Base-by-base conservation (phyloP, 768 basidiomycete genomes). In the Melanogaster broomeanus region DNA sequence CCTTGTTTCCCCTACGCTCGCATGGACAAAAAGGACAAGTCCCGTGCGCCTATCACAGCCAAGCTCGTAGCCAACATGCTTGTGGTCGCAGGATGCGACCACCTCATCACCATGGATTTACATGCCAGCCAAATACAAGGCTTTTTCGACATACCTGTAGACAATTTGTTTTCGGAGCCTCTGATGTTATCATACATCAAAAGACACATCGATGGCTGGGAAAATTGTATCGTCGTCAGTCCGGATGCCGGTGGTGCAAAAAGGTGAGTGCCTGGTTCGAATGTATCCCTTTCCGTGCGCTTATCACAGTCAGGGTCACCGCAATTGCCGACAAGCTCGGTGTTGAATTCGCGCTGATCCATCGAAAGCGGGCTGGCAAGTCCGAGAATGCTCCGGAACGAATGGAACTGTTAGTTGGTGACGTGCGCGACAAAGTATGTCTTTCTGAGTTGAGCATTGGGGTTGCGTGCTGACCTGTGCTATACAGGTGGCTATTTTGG, bases 171-270 rank as follows among this genome's bases (percentile, higher is more conserved):
- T 74, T 94, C 92, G 33, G 96, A 99, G 68, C 93, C 97, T 2
- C 77, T 95, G 53, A 96, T 98, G 90, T 78, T 97, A 56, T 77
- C 88, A 16, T 98, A 93, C 73, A 93, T 99, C 72, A 92, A 93
- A 72, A 78, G 82, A 40, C 78, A 85, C 64, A 90, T 98, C 48
- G 79, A 83, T 2, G 85, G 79, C n/a, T 98, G 96, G 89, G 66
- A 85, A 61, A 79, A 96, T 61, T 81, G 82, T 48, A 91, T 98
- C 60, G 86, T 98, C 56, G 95, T 98, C 65, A 94, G 91, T 70
- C 96, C 96, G 0, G 96, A 98, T 72, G 96, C 96, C 1, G 96
- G 96, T 28, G 96, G 96, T 58, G 94, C 96, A n/a, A 98, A 98
- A 77, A 82, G 96, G 96, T 93, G 62, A 62, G 87, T 76, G 27